These are phyloP conservation scores for Amaranthus hypochondriacus DNA, from an alignment of 148 eudicot species.

Conservation along the genomic window DNA sequence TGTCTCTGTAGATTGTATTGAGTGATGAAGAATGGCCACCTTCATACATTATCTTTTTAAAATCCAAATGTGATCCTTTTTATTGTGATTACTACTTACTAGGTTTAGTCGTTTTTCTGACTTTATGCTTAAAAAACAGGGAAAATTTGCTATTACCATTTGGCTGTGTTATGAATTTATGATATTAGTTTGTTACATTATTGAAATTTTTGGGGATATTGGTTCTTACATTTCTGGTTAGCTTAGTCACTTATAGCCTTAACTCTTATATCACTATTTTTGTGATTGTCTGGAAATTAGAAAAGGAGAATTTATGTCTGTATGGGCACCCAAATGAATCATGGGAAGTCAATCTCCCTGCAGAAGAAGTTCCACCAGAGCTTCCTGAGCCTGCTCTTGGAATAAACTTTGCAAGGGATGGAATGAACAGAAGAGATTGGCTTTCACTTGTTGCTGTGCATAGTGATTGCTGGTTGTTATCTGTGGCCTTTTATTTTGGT, in stretches of 20 bases:
- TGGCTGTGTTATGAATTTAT: no score
- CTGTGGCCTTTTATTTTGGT: slow-evolving; percentile 83
- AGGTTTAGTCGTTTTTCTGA: no score
- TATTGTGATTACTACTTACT: no score
- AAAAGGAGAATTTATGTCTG: slow-evolving; percentile 82
- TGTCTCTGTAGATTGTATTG: no score
- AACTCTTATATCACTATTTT: slow-evolving; percentile 10
- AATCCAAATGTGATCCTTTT: no score
- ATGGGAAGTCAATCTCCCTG: slow-evolving; percentile 88
- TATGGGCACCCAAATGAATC: slow-evolving; percentile 73
- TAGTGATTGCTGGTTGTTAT: slow-evolving; percentile 86
- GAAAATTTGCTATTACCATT: no score
- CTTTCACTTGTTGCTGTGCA: slow-evolving; percentile 82
- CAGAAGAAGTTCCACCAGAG: slow-evolving; percentile 93
- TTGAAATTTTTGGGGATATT: neutral
- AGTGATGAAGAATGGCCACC: no score
- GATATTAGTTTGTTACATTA: no score
- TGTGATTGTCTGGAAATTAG: slow-evolving; percentile 26
- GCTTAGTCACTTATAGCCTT: neutral
- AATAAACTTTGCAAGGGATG: slow-evolving; percentile 89
- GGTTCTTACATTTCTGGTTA: neutral
- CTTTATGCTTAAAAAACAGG: no score
- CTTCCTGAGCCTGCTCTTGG: slow-evolving; percentile 97
- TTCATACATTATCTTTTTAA: no score
- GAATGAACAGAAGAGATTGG: slow-evolving; percentile 82